Percentiles rank a stretch among this genome's conserved stretches.
Conservation (phyloP, 108 stramenopile genomes). For the Nannochloropsis salina region DNA sequence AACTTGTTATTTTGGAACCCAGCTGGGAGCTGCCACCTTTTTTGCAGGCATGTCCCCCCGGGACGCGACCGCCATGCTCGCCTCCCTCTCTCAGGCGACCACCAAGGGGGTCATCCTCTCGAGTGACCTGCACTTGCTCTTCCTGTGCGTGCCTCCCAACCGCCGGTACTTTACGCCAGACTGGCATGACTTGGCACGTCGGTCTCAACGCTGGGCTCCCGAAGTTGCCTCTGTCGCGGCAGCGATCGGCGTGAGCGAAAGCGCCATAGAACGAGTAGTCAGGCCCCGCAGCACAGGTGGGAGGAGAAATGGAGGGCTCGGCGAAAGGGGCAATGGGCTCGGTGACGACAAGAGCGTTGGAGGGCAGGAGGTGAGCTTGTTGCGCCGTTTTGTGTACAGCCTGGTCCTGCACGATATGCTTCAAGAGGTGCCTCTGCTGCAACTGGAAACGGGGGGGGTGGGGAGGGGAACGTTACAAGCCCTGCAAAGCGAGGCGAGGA, state of each 20-base stretch:
- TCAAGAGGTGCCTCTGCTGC: not conserved
- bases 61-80: conserved; percentile 31
- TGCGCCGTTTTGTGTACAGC: not conserved
- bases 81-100: conserved; percentile 31
- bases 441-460: conserved; percentile 21
- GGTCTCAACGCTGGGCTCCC: not conserved
- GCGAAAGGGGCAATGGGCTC: not conserved
- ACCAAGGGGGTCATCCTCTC: conserved; percentile 28
- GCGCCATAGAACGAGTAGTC: not conserved
- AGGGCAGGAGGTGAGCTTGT: not conserved
- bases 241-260: not conserved
- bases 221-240: not conserved
- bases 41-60: conserved; percentile 38
- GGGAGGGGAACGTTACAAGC: conserved; percentile 39
- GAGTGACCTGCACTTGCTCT: conserved; percentile 37
- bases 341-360: no score
- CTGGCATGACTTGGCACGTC: not conserved
- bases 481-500: conserved; percentile 32
- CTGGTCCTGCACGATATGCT: not conserved
- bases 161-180: not conserved
- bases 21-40: conserved; percentile 31
- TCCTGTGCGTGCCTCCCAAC: not conserved
- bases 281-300: not conserved
- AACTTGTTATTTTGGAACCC: not conserved
- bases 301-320: not conserved